Conservation (phyloP, 306 rosid species). For the Lathyrus tuberosus region DNA sequence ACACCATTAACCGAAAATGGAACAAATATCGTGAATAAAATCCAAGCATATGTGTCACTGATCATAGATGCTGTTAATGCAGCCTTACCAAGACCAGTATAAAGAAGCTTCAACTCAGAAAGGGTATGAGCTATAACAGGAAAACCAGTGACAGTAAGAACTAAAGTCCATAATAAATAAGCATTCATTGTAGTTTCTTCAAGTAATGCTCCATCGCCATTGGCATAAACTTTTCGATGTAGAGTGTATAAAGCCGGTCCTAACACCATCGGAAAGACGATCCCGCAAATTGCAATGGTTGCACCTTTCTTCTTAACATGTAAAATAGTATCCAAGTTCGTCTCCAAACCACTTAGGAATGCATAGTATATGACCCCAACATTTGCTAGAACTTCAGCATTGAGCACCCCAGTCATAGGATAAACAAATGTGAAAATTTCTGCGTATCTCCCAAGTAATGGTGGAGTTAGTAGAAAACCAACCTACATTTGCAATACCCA, state of each 20-base stretch:
- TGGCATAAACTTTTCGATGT: not conserved
- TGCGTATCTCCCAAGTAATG: not conserved
- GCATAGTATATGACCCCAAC: conserved; percentile 42
- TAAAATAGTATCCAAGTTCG: conserved; percentile 40
- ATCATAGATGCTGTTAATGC: conserved; percentile 47
- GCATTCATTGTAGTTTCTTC: not conserved
- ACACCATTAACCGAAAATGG: conserved; percentile 36
- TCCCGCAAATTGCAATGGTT: conserved; percentile 37
- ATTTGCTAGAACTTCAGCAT: conserved; percentile 28
- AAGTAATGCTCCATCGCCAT: fast-evolving
- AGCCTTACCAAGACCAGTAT: conserved; percentile 43
- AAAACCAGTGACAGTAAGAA: conserved; percentile 50
- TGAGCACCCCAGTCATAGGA: conserved; percentile 23
- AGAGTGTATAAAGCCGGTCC: conserved; percentile 25
- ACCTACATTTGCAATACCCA: conserved; percentile 21
- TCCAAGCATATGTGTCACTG: conserved; percentile 48
- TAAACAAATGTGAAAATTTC: not conserved
- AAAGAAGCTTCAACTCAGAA: conserved; percentile 49
- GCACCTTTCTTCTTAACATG: conserved; percentile 34
- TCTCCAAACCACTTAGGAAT: conserved; percentile 50
- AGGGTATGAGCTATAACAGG: conserved; percentile 48
- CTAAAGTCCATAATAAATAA: conserved; percentile 37
- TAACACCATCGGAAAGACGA: conserved; percentile 33
- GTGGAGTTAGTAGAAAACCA: conserved; percentile 39
- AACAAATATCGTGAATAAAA: conserved; percentile 38